Percentiles rank a stretch among this genome's conserved stretches.
These are phyloP conservation scores for Fusarium luffae DNA, from an alignment of 2,329 filamentous ascomycete species.

Conservation along the genomic window DNA sequence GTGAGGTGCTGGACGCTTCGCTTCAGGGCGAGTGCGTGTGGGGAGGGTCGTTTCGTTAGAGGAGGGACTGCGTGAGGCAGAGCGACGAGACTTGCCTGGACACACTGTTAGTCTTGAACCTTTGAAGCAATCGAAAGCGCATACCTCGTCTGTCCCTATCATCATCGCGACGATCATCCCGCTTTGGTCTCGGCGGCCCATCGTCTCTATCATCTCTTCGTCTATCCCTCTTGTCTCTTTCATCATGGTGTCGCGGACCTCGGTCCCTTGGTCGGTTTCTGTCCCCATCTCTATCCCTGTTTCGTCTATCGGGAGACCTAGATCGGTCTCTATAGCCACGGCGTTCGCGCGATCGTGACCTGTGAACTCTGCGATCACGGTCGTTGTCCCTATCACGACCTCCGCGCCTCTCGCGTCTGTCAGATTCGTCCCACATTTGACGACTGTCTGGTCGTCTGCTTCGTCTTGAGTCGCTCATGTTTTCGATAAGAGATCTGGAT, in stretches of 20 bases:
- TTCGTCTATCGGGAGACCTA: slow-evolving; percentile 51
- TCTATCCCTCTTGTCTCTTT: slow-evolving; percentile 40
- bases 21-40: slow-evolving; percentile 49
- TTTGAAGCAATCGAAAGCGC: background rate
- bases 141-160: slow-evolving; percentile 45
- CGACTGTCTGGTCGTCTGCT: slow-evolving; percentile 62
- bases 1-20: slow-evolving; percentile 32
- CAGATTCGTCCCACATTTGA: slow-evolving; percentile 70
- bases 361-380: slow-evolving; percentile 49
- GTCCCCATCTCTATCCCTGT: slow-evolving; percentile 54
- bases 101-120: slow-evolving; percentile 10
- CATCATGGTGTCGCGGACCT: slow-evolving; percentile 46
- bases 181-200: slow-evolving; percentile 28
- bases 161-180: slow-evolving; percentile 43
- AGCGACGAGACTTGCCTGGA: slow-evolving; percentile 49
- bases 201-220: slow-evolving; percentile 45
- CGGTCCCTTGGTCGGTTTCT: slow-evolving; percentile 49
- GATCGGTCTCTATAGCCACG: slow-evolving; percentile 52
- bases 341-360: slow-evolving; percentile 51
- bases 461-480: slow-evolving; percentile 52
- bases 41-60: slow-evolving; percentile 47
- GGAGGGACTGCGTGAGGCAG: slow-evolving; percentile 49
- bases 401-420: slow-evolving; percentile 52
- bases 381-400: slow-evolving; percentile 47
- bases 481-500: background rate